A percentile compares a stretch with the other conserved stretches of the same genome.
phyloP scores from a whole-genome alignment of 225 moss, liverwort and hornwort species.

The Physcomitrellopsis africana region DNA sequence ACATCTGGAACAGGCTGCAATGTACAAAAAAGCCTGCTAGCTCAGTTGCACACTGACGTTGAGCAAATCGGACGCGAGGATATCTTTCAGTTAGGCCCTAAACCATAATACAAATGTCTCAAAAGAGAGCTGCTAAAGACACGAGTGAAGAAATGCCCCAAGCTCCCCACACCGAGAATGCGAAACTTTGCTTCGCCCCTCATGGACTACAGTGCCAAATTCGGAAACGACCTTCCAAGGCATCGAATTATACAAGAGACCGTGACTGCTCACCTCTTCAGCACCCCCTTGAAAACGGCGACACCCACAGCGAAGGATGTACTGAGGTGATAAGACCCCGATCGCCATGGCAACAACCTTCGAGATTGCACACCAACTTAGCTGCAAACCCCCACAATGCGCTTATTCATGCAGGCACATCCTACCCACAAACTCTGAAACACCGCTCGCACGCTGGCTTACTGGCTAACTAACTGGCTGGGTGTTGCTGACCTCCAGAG shows the following conservation, averaged over 20 bases:
- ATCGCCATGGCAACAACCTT: constrained; percentile 37
- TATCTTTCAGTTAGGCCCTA: not conserved
- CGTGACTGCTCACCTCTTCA: constrained; percentile 31
- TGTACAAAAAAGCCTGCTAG: not conserved
- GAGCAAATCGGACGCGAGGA: not conserved
- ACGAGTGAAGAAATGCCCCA: not conserved
- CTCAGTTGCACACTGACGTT: not conserved
- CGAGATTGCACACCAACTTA: not conserved
- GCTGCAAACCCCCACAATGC: not conserved
- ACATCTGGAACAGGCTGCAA: not conserved
- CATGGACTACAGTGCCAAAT: not conserved
- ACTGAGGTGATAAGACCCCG: constrained; percentile 41
- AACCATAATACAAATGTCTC: not conserved
- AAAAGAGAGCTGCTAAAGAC: not conserved
- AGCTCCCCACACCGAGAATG: not conserved
- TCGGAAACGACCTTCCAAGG: not conserved
- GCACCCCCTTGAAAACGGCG: constrained; percentile 9
- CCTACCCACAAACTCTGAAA: not conserved
- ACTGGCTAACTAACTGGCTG: not conserved
- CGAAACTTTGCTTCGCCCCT: not conserved
- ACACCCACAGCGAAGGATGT: constrained; percentile 29
- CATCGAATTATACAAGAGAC: not conserved
- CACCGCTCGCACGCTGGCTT: not conserved
- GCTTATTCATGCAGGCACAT: not conserved
- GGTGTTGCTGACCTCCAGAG: not conserved